These are phyloP conservation scores for Xerocomellus chrysenteron DNA, from an alignment of 768 basidiomycete genomes.

Conservation along the genomic window DNA sequence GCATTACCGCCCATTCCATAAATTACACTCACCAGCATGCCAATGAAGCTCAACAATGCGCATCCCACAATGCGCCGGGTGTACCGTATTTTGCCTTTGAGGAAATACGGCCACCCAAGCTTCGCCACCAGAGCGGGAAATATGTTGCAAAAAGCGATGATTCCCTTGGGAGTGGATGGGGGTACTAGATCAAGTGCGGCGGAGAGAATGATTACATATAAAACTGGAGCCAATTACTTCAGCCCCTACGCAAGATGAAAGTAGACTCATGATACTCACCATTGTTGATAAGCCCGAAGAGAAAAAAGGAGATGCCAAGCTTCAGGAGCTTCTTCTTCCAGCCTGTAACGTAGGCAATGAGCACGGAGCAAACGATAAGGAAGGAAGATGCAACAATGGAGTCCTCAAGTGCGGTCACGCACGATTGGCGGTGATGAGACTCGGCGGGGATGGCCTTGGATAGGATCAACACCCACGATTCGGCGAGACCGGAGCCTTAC, in stretches of 20 bases:
- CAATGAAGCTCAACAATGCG: slow-evolving; percentile 67
- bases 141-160: slow-evolving; percentile 95
- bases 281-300: slow-evolving; percentile 92
- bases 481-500: slow-evolving; percentile 13
- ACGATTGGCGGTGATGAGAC: slow-evolving; percentile 5
- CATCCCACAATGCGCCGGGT: slow-evolving; percentile 71
- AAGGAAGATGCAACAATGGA: slow-evolving; percentile 23
- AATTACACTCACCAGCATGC: slow-evolving; percentile 74
- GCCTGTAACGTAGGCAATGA: slow-evolving; percentile 19
- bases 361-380: slow-evolving; percentile 2
- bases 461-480: slow-evolving; percentile 28
- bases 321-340: slow-evolving; percentile 32
- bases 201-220: slow-evolving; percentile 95
- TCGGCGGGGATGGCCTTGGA: slow-evolving; percentile 19
- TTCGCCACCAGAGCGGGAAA: slow-evolving; percentile 85
- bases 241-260: background rate
- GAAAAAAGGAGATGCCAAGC: slow-evolving; percentile 70
- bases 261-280: slow-evolving; percentile 51
- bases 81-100: slow-evolving; percentile 86
- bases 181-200: slow-evolving; percentile 95
- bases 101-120: slow-evolving; percentile 87
- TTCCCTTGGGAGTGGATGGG: slow-evolving; percentile 87
- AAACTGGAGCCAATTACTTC: slow-evolving; percentile 45
- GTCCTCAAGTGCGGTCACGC: slow-evolving; percentile 7
- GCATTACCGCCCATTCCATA: background rate